Evolutionary conservation across 176 grass and related monocot species (phyloP).

Genomic region (Oryza nivara): DNA sequence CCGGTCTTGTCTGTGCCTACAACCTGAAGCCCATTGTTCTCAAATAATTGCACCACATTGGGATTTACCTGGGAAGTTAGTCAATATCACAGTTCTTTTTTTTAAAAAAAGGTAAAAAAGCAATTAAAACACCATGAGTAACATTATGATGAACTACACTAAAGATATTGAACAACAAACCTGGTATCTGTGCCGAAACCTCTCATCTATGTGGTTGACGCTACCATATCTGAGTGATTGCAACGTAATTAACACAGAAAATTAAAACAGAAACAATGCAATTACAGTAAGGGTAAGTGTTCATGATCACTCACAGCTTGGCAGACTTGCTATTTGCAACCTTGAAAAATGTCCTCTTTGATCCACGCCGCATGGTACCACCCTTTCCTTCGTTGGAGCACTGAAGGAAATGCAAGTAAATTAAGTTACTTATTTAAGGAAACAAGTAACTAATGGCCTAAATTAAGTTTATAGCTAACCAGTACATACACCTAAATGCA

Average conservation of each 20-base stretch:
- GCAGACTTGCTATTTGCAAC: constrained; percentile 63
- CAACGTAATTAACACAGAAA: constrained; percentile 4
- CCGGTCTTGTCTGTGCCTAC: constrained; percentile 73
- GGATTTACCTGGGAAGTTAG: constrained; percentile 68
- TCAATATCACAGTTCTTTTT: background rate
- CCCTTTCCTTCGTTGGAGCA: constrained; percentile 75
- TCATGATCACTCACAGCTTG: constrained; percentile 58
- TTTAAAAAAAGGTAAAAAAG: no score
- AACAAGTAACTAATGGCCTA: constrained; percentile 20
- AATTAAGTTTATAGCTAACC: constrained; percentile 31
- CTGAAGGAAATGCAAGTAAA: background rate
- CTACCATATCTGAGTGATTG: constrained; percentile 42
- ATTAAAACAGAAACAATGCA: no score
- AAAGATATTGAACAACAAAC: no score
- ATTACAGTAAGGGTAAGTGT: background rate
- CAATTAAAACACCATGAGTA: no score
- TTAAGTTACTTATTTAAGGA: no score
- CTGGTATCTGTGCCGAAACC: no score
- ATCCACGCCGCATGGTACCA: constrained; percentile 75
- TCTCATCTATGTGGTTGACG: no score
- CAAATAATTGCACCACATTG: constrained; percentile 69
- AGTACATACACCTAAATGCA: no score
- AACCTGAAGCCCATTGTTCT: constrained; percentile 68
- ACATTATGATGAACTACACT: no score
- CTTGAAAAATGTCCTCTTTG: constrained; percentile 75